phyloP scores from a whole-genome alignment of 2,329 filamentous ascomycete genomes.

The Fusarium palustre region DNA sequence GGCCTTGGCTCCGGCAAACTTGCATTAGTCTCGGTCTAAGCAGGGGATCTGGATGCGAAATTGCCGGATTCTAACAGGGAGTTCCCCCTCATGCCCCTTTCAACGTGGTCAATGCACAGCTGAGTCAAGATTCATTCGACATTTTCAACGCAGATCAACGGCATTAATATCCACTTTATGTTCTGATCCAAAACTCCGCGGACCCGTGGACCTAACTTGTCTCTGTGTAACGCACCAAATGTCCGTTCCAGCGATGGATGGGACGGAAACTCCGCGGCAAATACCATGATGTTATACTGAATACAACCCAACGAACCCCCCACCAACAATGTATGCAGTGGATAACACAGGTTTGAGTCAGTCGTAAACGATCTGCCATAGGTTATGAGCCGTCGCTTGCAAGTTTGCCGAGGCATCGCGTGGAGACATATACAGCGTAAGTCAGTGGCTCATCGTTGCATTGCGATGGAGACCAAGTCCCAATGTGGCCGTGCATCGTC shows the following conservation, averaged over 20 bases:
- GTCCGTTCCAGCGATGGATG: background rate
- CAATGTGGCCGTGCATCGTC: background rate
- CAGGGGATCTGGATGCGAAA: background rate
- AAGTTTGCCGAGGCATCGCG: no score
- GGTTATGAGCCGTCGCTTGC: accelerated
- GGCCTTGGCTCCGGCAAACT: background rate
- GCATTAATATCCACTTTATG: background rate
- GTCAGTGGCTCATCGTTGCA: background rate
- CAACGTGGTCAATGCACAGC: background rate
- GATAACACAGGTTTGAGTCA: background rate
- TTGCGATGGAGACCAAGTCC: background rate
- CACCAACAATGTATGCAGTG: background rate
- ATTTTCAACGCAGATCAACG: background rate
- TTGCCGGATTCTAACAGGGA: background rate
- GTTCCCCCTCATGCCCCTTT: background rate
- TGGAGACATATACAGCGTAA: background rate
- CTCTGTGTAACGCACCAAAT: background rate
- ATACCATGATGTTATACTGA: background rate
- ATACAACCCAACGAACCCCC: background rate
- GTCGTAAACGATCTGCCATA: background rate
- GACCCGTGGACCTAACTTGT: background rate
- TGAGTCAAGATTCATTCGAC: background rate
- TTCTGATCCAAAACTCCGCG: background rate
- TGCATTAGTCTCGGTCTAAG: background rate
- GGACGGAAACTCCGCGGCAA: background rate